Base-by-base conservation (phyloP, 345 rosid species). In the Brassica rapa region DNA sequence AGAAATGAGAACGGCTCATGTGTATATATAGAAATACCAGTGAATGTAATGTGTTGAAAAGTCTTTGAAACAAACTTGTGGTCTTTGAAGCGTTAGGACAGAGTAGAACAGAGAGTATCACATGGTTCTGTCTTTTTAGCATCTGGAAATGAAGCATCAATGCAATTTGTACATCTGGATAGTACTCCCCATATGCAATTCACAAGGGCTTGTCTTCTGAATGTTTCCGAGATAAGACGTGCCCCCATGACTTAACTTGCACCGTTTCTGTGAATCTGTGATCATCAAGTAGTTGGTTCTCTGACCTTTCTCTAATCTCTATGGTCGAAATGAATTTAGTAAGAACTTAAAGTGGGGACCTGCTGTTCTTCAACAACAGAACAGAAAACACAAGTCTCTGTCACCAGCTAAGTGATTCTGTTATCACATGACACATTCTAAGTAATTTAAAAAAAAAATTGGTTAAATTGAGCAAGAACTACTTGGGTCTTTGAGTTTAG, bases 151-250 rank as follows among this genome's bases (percentile, higher is more conserved):
- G 16, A 41, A 23, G 11, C 19, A 33, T 66, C 56, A 75, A 56
- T 57, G 66, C 3, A 68, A 68, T 59, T 60, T 41, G 51, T 68
- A 15, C 41, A 43, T 10, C 41, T 39, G 32, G 35, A 59, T 39
- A 68, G 61, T 1, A 49, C 55, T 19, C 68, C 68, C 74, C 56
- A 64, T 32, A 32, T 5, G 69, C 8, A 68, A 63, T 16, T 32
- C 80, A 30, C 70, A 70, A 62, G 80, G 80, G 30, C 12, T 15
- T 77, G 70, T 70, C 71, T 77, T 49, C 70, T 70, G 65, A 62
- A 49, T 77, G 80, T 77, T 55, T 62, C 51, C 61, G 15, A 43
- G 62, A 60, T 30, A 59, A 59, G 68, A 27, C 6, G 61, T 55
- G 21, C 53, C 32, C 21, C 0, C 4, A 29, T 30, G 56, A 24